Percentiles rank a stretch among this genome's conserved stretches.
Conservation (phyloP, 78 protist genomes). For the Capsaspora owczarzaki region DNA sequence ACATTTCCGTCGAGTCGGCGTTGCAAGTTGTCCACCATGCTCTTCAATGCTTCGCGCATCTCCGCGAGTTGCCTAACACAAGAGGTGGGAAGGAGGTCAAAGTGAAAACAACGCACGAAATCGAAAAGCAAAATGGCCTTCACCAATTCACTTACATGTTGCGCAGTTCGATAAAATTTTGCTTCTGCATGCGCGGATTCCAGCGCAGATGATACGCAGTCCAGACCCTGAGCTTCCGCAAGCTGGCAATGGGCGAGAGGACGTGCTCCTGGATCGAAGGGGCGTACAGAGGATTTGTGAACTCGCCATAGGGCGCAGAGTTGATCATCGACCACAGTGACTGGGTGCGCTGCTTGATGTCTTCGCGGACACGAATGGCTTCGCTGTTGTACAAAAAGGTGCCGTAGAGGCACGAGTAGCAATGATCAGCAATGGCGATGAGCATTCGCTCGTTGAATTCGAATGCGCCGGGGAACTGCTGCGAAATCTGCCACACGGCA, state of each 20-base stretch:
- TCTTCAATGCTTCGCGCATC: too few species aligned
- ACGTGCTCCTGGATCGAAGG: background rate
- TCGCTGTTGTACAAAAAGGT: slow-evolving; percentile 67
- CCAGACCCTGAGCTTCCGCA: background rate
- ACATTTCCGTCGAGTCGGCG: too few species aligned
- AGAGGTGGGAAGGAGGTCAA: too few species aligned
- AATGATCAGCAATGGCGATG: slow-evolving; percentile 38
- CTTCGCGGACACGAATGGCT: slow-evolving; percentile 27
- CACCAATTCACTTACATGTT: background rate
- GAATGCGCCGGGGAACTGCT: slow-evolving; percentile 59
- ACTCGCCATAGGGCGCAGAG: background rate
- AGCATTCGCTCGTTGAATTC: slow-evolving; percentile 73
- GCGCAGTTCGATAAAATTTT: background rate
- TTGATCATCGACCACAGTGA: slow-evolving; percentile 19
- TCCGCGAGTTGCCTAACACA: too few species aligned
- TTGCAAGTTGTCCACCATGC: too few species aligned
- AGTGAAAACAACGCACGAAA: too few species aligned
- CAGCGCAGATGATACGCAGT: background rate
- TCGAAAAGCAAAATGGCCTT: too few species aligned
- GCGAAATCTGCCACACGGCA: slow-evolving; percentile 61
- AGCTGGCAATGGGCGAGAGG: background rate
- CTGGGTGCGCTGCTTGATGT: background rate
- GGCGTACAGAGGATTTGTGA: slow-evolving; percentile 4
- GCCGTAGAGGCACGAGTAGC: slow-evolving; percentile 62
- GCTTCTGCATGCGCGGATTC: slow-evolving; percentile 1